Conservation (phyloP, 352 stramenopile species). For the Aphanomyces cochlioides region DNA sequence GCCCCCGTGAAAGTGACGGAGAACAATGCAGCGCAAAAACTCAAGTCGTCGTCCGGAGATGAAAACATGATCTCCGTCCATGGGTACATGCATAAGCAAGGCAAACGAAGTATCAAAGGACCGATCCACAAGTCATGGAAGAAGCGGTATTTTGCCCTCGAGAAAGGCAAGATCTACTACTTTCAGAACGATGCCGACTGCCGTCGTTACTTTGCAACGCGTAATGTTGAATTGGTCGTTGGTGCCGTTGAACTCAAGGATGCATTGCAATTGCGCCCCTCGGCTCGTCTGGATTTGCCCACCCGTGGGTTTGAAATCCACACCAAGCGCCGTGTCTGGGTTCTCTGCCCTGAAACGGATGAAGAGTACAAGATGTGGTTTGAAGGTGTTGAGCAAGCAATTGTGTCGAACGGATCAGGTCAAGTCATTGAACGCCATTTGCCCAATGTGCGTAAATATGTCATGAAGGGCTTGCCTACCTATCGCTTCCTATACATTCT, state of each 20-base stretch:
- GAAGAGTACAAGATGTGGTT: slow-evolving; percentile 86
- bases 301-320: slow-evolving; percentile 75
- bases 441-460: slow-evolving; percentile 85
- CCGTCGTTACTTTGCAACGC: slow-evolving; percentile 82
- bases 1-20: slow-evolving; percentile 28
- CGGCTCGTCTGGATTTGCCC: slow-evolving; percentile 72
- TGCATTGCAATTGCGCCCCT: slow-evolving; percentile 72
- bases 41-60: slow-evolving; percentile 45
- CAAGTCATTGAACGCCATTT: slow-evolving; percentile 85
- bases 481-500: slow-evolving; percentile 79
- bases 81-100: slow-evolving; percentile 88
- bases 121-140: slow-evolving; percentile 87
- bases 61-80: slow-evolving; percentile 71
- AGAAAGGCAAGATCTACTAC: slow-evolving; percentile 88
- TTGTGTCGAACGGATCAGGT: slow-evolving; percentile 62
- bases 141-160: slow-evolving; percentile 80
- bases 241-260: slow-evolving; percentile 81
- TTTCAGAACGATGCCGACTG: slow-evolving; percentile 84
- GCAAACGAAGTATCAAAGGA: slow-evolving; percentile 82
- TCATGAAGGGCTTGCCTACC: slow-evolving; percentile 79
- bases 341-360: slow-evolving; percentile 79
- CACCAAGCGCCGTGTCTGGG: slow-evolving; percentile 81
- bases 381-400: slow-evolving; percentile 68
- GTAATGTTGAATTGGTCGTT: slow-evolving; percentile 75
- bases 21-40: slow-evolving; percentile 29